phyloP scores from a whole-genome alignment of 768 basidiomycete genomes.

The Calvatia gigantea region DNA sequence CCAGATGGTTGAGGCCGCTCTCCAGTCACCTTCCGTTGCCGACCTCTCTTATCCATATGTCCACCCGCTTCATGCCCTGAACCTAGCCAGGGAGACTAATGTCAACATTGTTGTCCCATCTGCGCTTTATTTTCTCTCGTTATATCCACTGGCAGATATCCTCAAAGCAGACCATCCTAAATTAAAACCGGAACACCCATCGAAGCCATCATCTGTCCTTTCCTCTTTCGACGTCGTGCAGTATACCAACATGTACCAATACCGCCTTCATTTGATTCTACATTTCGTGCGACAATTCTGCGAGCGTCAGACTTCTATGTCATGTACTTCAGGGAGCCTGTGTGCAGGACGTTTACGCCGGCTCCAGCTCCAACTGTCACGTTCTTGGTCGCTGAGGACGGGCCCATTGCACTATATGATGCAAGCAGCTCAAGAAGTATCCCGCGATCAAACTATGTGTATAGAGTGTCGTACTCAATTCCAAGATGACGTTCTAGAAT shows the following conservation, averaged over 20 bases:
- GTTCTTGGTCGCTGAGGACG: slow-evolving; percentile 47
- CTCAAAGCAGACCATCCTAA: slow-evolving; percentile 51
- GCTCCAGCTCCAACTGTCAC: slow-evolving; percentile 24
- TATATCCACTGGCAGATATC: slow-evolving; percentile 49
- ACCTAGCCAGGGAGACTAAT: slow-evolving; percentile 50
- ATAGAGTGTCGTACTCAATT: slow-evolving; percentile 39
- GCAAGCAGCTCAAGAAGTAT: slow-evolving; percentile 38
- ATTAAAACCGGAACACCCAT: slow-evolving; percentile 42
- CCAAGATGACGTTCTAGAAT: slow-evolving; percentile 31
- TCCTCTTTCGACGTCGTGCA: slow-evolving; percentile 37
- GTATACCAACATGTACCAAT: slow-evolving; percentile 58
- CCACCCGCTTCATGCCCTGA: slow-evolving; percentile 56
- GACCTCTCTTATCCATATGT: slow-evolving; percentile 54
- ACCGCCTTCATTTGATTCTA: slow-evolving; percentile 43
- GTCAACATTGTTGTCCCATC: slow-evolving; percentile 45
- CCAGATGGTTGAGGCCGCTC: slow-evolving; percentile 47
- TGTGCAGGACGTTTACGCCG: slow-evolving; percentile 19
- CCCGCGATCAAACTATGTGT: slow-evolving; percentile 41
- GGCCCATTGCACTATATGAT: slow-evolving; percentile 52
- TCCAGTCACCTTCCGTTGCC: slow-evolving; percentile 36
- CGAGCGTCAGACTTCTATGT: neutral
- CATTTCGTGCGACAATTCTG: slow-evolving; percentile 46
- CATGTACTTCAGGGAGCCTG: neutral
- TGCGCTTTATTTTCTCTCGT: slow-evolving; percentile 54
- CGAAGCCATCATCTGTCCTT: slow-evolving; percentile 44